Conservation (phyloP, 106 monocot species). For the Acorus gramineus region DNA sequence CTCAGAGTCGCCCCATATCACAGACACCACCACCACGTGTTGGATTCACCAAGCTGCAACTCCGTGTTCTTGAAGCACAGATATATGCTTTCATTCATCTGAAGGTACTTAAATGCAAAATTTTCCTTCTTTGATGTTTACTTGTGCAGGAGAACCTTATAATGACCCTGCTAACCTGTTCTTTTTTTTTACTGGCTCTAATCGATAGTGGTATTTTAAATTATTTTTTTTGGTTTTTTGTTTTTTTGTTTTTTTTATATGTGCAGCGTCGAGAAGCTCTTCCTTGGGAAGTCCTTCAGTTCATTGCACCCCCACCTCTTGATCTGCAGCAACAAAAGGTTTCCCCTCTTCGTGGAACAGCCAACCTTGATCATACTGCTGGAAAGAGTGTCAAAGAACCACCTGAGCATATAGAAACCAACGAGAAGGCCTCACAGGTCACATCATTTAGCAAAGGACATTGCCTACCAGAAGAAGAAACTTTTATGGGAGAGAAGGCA, state of each 20-base stretch:
- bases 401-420: slow-evolving; percentile 22
- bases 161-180: too few species aligned
- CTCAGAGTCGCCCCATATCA: slow-evolving; percentile 13
- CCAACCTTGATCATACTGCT: slow-evolving; percentile 24
- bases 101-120: slow-evolving; percentile 29
- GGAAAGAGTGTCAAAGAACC: slow-evolving; percentile 35
- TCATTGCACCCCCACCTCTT: slow-evolving; percentile 63
- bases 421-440: slow-evolving; percentile 18
- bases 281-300: slow-evolving; percentile 75
- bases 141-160: too few species aligned
- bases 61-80: slow-evolving; percentile 95
- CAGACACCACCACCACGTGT: slow-evolving; percentile 20
- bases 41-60: slow-evolving; percentile 87
- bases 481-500: slow-evolving; percentile 28
- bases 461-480: slow-evolving; percentile 38
- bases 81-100: slow-evolving; percentile 88
- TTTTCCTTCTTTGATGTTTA: too few species aligned
- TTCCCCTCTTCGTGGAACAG: slow-evolving; percentile 8
- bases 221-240: not conserved
- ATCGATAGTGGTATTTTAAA: too few species aligned
- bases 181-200: too few species aligned
- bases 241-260: not conserved
- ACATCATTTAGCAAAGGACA: slow-evolving; percentile 19
- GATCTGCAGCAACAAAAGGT: slow-evolving; percentile 41
- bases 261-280: slow-evolving; percentile 77